Evolutionary conservation across 805 yeast species (phyloP).

Genomic region (Monosporozyma aquatica): DNA sequence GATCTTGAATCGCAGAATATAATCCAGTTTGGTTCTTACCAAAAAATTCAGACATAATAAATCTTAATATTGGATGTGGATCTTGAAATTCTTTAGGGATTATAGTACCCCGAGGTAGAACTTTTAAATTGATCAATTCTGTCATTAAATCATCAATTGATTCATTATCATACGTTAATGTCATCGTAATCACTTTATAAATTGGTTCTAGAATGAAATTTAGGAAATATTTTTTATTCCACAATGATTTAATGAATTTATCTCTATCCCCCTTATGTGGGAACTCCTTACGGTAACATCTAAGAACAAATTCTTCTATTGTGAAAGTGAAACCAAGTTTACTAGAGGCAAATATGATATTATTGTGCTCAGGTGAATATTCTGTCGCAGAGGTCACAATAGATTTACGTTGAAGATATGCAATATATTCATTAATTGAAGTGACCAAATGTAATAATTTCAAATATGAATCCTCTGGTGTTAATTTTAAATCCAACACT

Average conservation of each 20-base stretch:
- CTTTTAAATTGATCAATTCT: neutral
- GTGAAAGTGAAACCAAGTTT: constrained; percentile 56
- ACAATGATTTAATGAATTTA: constrained; percentile 46
- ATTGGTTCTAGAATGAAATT: constrained; percentile 66
- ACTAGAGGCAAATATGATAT: constrained; percentile 70
- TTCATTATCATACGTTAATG: constrained; percentile 38
- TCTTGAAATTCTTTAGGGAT: constrained; percentile 30
- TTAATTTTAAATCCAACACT: constrained; percentile 67
- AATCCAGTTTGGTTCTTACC: constrained; percentile 40
- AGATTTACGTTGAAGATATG: neutral
- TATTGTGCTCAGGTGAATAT: constrained; percentile 52
- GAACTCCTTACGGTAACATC: constrained; percentile 36
- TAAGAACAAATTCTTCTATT: constrained; percentile 50
- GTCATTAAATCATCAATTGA: too few species aligned
- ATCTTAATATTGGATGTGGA: constrained; percentile 47
- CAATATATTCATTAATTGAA: constrained; percentile 44
- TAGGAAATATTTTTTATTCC: constrained; percentile 60
- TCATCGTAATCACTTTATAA: constrained; percentile 60
- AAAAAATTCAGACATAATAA: constrained; percentile 48
- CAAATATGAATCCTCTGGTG: constrained; percentile 63
- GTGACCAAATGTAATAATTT: constrained; percentile 56
- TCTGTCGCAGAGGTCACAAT: constrained; percentile 31
- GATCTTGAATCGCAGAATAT: constrained; percentile 32
- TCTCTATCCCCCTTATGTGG: constrained; percentile 25
- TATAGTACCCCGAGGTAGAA: neutral